phyloP scores from a whole-genome alignment of 305 asterid genomes.

The Solanum chacoense region DNA sequence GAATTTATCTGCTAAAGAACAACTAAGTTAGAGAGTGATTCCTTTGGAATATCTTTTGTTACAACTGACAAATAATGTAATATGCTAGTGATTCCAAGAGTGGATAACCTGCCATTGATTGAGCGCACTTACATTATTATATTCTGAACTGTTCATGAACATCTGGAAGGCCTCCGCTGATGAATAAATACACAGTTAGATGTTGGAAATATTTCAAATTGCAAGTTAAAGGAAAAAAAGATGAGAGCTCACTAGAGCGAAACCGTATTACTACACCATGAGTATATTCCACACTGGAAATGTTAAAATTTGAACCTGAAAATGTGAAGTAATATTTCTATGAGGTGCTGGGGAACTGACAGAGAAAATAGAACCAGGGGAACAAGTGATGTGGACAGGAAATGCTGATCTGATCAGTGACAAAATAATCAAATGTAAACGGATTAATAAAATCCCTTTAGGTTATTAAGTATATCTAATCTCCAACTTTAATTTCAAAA shows the following conservation, averaged over 20 bases:
- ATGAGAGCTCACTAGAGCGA: slow-evolving; percentile 51
- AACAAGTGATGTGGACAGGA: neutral
- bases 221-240: neutral
- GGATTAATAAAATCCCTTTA: neutral
- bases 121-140: slow-evolving; percentile 38
- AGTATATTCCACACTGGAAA: slow-evolving; percentile 33
- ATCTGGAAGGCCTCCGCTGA: slow-evolving; percentile 63
- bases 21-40: neutral
- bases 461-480: neutral
- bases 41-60: neutral
- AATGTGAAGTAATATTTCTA: neutral
- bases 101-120: slow-evolving; percentile 8
- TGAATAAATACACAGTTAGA: slow-evolving; percentile 15
- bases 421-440: neutral
- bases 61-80: neutral
- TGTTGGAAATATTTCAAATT: neutral
- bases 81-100: neutral
- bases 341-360: neutral
- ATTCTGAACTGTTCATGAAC: slow-evolving; percentile 60
- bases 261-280: slow-evolving; percentile 62
- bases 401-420: neutral
- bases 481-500: neutral
- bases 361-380: neutral
- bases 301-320: slow-evolving; percentile 42
- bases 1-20: neutral